Percentiles rank a stretch among this genome's conserved stretches.
These are phyloP conservation scores for Mycena olivaceomarginata DNA, from an alignment of 768 basidiomycete species.

Conservation along the genomic window DNA sequence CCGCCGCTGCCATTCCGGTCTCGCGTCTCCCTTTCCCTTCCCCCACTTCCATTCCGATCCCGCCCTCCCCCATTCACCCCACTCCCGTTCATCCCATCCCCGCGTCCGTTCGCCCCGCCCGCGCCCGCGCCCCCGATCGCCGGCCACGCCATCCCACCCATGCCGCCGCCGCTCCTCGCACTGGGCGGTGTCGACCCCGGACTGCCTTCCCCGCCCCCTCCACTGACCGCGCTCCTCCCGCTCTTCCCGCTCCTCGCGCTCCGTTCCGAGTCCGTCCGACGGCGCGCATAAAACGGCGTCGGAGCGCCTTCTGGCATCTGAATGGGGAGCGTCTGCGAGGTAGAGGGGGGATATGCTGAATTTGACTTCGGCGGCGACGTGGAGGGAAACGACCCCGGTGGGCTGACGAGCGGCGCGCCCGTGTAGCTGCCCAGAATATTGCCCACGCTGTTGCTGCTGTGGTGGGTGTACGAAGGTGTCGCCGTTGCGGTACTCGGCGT, in stretches of 20 bases:
- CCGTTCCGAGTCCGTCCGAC: constrained; percentile 40
- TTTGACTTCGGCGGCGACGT: not conserved
- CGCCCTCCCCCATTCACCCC: constrained; percentile 24
- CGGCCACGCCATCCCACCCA: constrained; percentile 51
- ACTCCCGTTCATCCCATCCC: constrained; percentile 55
- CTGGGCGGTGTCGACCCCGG: constrained; percentile 42
- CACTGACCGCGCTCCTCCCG: constrained; percentile 14
- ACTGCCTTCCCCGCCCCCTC: constrained; percentile 1
- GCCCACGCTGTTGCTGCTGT: not conserved
- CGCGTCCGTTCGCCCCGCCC: constrained; percentile 38
- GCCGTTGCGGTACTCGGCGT: not conserved
- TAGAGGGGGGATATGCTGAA: not conserved
- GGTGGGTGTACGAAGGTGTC: not conserved
- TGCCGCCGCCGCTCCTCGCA: constrained; percentile 1
- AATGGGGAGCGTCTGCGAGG: not conserved
- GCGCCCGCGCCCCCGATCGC: constrained; percentile 54
- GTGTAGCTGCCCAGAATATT: constrained; percentile 1
- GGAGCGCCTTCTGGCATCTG: constrained; percentile 11
- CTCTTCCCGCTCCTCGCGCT: constrained; percentile 34
- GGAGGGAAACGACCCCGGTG: not conserved
- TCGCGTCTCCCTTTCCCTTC: not conserved
- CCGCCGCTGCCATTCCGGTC: no score
- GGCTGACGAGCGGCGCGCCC: constrained; percentile 10
- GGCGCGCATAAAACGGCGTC: constrained; percentile 36
- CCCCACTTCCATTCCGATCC: constrained; percentile 24